A percentile compares a stretch with the other conserved stretches of the same genome.
Evolutionary conservation across 805 yeast species (phyloP).

Genomic region (Saturnispora saitoi): DNA sequence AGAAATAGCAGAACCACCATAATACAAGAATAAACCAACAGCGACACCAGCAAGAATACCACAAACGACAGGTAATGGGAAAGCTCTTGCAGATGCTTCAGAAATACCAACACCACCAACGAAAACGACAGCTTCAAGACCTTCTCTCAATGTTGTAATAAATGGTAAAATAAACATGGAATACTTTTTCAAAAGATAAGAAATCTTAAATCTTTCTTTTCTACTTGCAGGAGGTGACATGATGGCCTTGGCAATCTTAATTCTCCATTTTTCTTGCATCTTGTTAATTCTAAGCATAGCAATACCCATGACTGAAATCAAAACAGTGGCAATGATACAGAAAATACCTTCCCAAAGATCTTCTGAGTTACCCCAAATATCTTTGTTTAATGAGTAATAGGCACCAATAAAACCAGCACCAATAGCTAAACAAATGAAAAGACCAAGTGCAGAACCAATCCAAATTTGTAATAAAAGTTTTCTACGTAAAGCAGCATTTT

Average conservation of each 20-base stretch:
- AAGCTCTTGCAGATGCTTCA: slow-evolving; percentile 37
- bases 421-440: slow-evolving; percentile 62
- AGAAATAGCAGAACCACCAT: slow-evolving; percentile 69
- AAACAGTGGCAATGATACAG: slow-evolving; percentile 75
- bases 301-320: slow-evolving; percentile 86
- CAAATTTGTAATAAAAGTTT: slow-evolving; percentile 67
- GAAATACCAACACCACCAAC: slow-evolving; percentile 84
- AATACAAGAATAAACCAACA: slow-evolving; percentile 64
- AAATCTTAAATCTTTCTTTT: slow-evolving; percentile 41
- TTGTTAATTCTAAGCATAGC: slow-evolving; percentile 89
- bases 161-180: slow-evolving; percentile 81
- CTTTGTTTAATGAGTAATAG: slow-evolving; percentile 66
- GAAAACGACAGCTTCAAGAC: slow-evolving; percentile 87
- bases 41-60: slow-evolving; percentile 69
- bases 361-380: slow-evolving; percentile 76
- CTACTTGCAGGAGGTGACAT: slow-evolving; percentile 43
- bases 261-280: slow-evolving; percentile 93
- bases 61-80: slow-evolving; percentile 79
- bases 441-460: slow-evolving; percentile 65
- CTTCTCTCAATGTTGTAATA: slow-evolving; percentile 84
- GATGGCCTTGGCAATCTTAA: slow-evolving; percentile 77
- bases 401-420: slow-evolving; percentile 92
- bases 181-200: slow-evolving; percentile 56
- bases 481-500: slow-evolving; percentile 48
- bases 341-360: slow-evolving; percentile 94